Evolutionary conservation across 2,329 filamentous ascomycete species (phyloP), one percentile per base, ranked within the genome.

Genomic region (Ophidiomyces ophidiicola): DNA sequence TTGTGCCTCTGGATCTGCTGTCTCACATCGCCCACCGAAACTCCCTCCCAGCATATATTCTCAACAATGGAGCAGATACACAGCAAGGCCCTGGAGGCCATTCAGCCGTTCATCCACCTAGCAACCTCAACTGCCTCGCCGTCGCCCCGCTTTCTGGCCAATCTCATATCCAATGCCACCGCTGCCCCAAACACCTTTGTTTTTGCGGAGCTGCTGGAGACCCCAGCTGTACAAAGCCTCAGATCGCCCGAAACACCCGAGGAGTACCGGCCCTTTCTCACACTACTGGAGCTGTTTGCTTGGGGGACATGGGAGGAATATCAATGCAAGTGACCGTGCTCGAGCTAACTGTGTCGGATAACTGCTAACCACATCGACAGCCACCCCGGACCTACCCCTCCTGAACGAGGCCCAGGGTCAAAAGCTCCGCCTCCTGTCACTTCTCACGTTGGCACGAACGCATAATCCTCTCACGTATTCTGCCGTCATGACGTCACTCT

Each of bases 141-240:
- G 5, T 85, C 86, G 7, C 80, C 85, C 28, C 80, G 82, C 50
- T 84, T 86, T 43, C 81, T 87, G 29, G 80, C 82, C 54, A 86
- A 94, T 57, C 75, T 96, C 39, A 74, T 96, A 57, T 76, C 72
- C 31, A 83, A 86, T 62, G 90, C 87, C 45, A 96, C 86, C 36
- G 86, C 85, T n/a, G 79, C 79, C 41, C 77, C 82, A 19, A 83
- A 86, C 61, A 93, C 87, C 48, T 98, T 80, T 61, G 73, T 96
- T 63, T 98, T 98, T 66, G 76, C 82, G 49, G 88, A 96, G 64
- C 78, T 98, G n/a, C 77, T 98, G 25, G 72, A 82, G 51, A 77
- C 78, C 1, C 76, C 82, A 0, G 77, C 84, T 51, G 78, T 96
- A 49, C 82, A 90, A 60, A 71, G 74, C 8, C 76, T 96, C 31